Evolutionary conservation across 345 rosid genomes (phyloP), one percentile per base, ranked within the genome.

Genomic region (Lepidium aucheri): DNA sequence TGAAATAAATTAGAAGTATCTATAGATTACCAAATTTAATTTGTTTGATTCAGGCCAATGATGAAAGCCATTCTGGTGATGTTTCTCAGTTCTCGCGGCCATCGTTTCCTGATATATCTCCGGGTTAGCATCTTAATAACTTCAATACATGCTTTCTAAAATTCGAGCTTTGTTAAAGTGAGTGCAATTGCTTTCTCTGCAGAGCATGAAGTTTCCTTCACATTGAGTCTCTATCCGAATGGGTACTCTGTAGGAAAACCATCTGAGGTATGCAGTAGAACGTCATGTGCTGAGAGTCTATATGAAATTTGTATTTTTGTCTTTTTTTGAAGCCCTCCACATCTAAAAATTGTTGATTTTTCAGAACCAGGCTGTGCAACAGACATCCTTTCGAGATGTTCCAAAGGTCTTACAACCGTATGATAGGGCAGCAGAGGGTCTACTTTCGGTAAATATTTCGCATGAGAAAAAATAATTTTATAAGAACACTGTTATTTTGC

Each of bases 351-450:
- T 68, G 7, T 46, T 69, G 10, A 56, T 75, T 74, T 16, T 63
- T 65, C 79, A 81, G 86, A 78, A 76, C 44, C 88, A 82, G 52
- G 56, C 76, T 63, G 55, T 59, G 41, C 70, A 66, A 46, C 90
- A 79, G 73, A 70, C 71, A 56, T 28, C 78, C 1, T 73, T 78
- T 73, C 85, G 86, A 73, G 95, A 85, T 79, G 79, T 72, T 78
- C 73, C 76, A n/a, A 85, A 85, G 73, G 72, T 72, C 38, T 67
- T 91, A 74, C 93, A 78, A 75, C 94, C 91, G 17, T 95, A 91
- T 77, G 90, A 91, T 80, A 87, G 84, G 75, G 78, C 93, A 64
- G 93, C 99, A 36, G 95, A 95, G 80, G 81, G 74, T 66, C 83
- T 91, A 47, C 87, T 91, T 74, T 78, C 84, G 76, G 99, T 95